These are phyloP conservation scores for Musa troglodytarum DNA, from an alignment of 176 grass and related monocot species.

Conservation along the genomic window DNA sequence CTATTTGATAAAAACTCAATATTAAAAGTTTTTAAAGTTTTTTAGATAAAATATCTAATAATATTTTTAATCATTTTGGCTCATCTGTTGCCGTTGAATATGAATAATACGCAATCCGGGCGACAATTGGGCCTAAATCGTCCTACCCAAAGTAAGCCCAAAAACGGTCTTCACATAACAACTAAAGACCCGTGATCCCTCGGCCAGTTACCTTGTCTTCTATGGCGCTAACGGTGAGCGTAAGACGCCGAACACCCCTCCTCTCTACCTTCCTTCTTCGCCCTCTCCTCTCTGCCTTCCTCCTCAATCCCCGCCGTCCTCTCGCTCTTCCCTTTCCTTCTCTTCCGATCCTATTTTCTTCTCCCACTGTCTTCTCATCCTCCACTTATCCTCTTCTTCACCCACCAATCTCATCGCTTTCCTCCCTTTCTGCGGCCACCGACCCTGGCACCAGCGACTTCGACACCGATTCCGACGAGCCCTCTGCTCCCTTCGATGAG, in stretches of 20 bases:
- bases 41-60: too few relatives aligned
- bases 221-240: slow-evolving; percentile 33
- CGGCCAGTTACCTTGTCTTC: background rate
- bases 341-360: background rate
- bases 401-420: background rate
- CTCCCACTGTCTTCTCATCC: background rate
- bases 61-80: too few relatives aligned
- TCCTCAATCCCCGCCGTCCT: slow-evolving; percentile 12
- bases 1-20: too few relatives aligned
- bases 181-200: background rate
- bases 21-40: too few relatives aligned
- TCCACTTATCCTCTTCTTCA: background rate
- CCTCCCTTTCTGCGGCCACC: slow-evolving; percentile 6
- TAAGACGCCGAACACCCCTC: slow-evolving; percentile 7
- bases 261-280: background rate
- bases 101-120: too few relatives aligned
- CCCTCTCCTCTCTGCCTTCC: background rate
- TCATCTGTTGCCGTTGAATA: too few relatives aligned
- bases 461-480: slow-evolving; percentile 33
- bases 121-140: too few relatives aligned
- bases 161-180: background rate
- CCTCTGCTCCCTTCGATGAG: background rate
- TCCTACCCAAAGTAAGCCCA: too few relatives aligned
- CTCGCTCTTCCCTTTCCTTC: slow-evolving; percentile 12
- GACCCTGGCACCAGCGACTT: slow-evolving; percentile 48